These are phyloP conservation scores for Tremella fuciformis DNA, from an alignment of 768 basidiomycete species.

Conservation along the genomic window DNA sequence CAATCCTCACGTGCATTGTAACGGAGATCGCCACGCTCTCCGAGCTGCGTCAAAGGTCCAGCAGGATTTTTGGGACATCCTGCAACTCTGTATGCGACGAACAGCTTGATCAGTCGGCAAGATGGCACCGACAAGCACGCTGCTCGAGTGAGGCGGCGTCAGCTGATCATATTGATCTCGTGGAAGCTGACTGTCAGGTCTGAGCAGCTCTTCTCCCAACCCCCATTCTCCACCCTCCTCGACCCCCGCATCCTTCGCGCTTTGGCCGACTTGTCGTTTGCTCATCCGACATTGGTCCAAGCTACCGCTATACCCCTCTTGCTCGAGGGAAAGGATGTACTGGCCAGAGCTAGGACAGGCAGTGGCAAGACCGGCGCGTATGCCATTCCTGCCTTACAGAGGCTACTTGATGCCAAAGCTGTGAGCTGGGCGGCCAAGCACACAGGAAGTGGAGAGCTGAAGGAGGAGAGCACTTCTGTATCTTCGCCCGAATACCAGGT, in stretches of 20 bases:
- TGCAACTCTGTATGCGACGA: no score
- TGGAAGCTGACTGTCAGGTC: conserved; percentile 23
- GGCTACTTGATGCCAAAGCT: conserved; percentile 73
- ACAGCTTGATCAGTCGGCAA: no score
- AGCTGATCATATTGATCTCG: not conserved
- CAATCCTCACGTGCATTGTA: no score
- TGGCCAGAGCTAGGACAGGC: conserved; percentile 90
- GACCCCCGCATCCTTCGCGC: conserved; percentile 82
- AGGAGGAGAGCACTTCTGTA: conserved; percentile 17
- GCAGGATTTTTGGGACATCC: no score
- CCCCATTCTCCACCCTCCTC: conserved; percentile 65
- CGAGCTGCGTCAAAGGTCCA: no score
- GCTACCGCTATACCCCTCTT: conserved; percentile 87
- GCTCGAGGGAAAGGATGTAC: conserved; percentile 79
- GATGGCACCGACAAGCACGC: no score
- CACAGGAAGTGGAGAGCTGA: not conserved
- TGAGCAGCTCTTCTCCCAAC: conserved; percentile 52
- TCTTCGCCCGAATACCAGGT: conserved; percentile 53
- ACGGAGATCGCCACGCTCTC: no score
- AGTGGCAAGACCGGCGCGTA: conserved; percentile 98
- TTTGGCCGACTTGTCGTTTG: conserved; percentile 84
- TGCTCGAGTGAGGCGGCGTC: no score
- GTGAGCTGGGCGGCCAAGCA: conserved; percentile 51
- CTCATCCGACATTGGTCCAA: conserved; percentile 88
- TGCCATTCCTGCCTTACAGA: conserved; percentile 84